Evolutionary conservation across 495 filamentous ascomycete genomes (phyloP).

Genomic region (Aspergillus indologenus): DNA sequence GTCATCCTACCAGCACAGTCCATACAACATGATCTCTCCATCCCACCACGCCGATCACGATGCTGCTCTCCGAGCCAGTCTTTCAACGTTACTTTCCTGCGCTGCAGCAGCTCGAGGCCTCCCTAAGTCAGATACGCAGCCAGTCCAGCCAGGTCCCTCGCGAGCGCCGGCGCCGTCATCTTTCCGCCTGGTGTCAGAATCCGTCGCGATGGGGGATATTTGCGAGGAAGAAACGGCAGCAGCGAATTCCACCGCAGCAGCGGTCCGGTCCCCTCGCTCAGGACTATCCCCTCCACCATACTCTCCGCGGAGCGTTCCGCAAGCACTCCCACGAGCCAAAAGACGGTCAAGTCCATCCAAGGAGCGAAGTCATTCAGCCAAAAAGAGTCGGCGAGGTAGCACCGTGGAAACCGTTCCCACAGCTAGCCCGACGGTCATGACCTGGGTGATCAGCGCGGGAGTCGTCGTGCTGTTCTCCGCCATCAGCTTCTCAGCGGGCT

Average conservation of each 20-base stretch:
- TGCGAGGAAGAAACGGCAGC: conserved; percentile 25
- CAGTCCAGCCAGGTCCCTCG: conserved; percentile 22
- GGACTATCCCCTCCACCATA: conserved; percentile 24
- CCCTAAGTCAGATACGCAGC: conserved; percentile 58
- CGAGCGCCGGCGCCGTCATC: conserved; percentile 28
- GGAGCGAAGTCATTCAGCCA: conserved; percentile 43
- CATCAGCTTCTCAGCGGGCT: conserved; percentile 90
- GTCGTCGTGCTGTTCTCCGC: conserved; percentile 90
- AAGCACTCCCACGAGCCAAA: conserved; percentile 41
- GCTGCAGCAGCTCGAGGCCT: conserved; percentile 83
- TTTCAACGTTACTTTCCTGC: conserved; percentile 92
- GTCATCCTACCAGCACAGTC: conserved; percentile 44
- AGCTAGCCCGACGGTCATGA: conserved; percentile 68
- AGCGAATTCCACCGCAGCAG: conserved; percentile 21
- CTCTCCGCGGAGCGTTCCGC: conserved; percentile 12
- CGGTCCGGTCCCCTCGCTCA: conserved; percentile 21
- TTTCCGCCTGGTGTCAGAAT: conserved; percentile 70
- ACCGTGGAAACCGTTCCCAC: conserved; percentile 26
- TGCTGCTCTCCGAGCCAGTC: conserved; percentile 83
- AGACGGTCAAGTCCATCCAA: conserved; percentile 53
- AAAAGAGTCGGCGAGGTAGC: conserved; percentile 52
- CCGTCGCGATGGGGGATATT: conserved; percentile 58
- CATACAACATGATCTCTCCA: conserved; percentile 66
- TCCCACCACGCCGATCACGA: conserved; percentile 84
- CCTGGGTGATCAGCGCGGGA: conserved; percentile 88